Evolutionary conservation across 257 asterid species (phyloP).

Genomic region (Coffea eugenioides): DNA sequence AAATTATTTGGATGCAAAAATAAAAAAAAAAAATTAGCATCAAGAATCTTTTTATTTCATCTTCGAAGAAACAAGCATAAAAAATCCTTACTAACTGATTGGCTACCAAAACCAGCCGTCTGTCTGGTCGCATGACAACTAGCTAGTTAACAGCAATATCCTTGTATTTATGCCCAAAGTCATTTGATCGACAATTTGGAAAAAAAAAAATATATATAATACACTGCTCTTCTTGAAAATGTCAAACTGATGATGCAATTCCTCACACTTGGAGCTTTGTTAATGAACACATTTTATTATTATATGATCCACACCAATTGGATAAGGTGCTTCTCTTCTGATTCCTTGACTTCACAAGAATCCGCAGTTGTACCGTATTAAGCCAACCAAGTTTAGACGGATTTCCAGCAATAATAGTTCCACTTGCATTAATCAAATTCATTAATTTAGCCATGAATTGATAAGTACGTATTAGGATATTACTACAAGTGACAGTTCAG

Average conservation of each 20-base stretch:
- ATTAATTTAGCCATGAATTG: not conserved
- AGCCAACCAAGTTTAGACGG: not conserved
- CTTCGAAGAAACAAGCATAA: not conserved
- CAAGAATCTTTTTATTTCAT: not conserved
- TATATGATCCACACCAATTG: not conserved
- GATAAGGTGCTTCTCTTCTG: not conserved
- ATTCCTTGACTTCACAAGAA: not conserved
- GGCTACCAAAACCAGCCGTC: not conserved
- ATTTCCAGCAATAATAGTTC: not conserved
- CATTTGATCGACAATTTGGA: not conserved
- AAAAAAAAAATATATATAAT: not conserved
- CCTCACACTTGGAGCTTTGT: not conserved
- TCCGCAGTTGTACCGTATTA: not conserved
- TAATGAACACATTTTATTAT: not conserved
- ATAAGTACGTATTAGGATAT: not conserved
- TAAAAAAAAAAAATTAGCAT: not conserved
- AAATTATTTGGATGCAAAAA: not conserved
- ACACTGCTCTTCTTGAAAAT: not conserved
- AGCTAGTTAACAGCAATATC: not conserved
- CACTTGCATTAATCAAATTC: not conserved
- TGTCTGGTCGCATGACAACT: not conserved
- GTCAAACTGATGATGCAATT: slow-evolving; percentile 2
- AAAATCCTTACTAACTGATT: not conserved
- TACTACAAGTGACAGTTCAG: not conserved
- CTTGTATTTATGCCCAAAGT: not conserved